These are phyloP conservation scores for Nematocida sp. DNA, from an alignment of 371 early-diverging fungal genomes.

Conservation along the genomic window DNA sequence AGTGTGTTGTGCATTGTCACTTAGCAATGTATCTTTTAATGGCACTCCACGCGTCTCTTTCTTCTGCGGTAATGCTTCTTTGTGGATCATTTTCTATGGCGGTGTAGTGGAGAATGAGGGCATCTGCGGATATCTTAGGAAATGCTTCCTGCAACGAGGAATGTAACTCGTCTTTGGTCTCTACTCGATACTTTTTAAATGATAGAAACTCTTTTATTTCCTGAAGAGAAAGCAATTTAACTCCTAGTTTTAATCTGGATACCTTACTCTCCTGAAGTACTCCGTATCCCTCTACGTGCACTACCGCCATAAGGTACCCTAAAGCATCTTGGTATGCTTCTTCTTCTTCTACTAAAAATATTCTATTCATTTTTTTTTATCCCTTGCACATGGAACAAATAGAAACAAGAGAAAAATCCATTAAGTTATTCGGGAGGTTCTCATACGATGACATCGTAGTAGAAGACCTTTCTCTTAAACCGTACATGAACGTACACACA, in stretches of 20 bases:
- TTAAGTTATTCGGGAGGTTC: conserved; percentile 63
- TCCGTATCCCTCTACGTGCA: not conserved
- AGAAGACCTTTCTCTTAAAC: conserved; percentile 57
- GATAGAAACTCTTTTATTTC: not conserved
- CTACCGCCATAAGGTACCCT: not conserved
- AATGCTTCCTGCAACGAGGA: too few species aligned
- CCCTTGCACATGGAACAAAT: conserved; percentile 50
- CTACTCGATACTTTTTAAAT: too few species aligned
- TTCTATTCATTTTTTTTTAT: conserved; percentile 46
- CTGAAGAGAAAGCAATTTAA: not conserved
- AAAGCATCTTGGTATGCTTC: not conserved
- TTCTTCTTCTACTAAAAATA: not conserved
- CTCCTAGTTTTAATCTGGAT: not conserved
- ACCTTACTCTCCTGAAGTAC: not conserved
- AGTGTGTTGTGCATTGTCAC: too few species aligned
- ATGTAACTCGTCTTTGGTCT: too few species aligned
- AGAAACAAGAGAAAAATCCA: conserved; percentile 26
- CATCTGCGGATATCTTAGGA: too few species aligned
- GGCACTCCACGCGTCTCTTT: too few species aligned
- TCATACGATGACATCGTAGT: conserved; percentile 63
- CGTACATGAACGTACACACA: conserved; percentile 62
- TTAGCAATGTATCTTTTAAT: too few species aligned
- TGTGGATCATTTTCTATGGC: too few species aligned
- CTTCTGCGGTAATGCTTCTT: too few species aligned
- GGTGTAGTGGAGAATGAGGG: too few species aligned